Evolutionary conservation across 148 eudicot species (phyloP).

Genomic region (Chenopodium berlandieri): DNA sequence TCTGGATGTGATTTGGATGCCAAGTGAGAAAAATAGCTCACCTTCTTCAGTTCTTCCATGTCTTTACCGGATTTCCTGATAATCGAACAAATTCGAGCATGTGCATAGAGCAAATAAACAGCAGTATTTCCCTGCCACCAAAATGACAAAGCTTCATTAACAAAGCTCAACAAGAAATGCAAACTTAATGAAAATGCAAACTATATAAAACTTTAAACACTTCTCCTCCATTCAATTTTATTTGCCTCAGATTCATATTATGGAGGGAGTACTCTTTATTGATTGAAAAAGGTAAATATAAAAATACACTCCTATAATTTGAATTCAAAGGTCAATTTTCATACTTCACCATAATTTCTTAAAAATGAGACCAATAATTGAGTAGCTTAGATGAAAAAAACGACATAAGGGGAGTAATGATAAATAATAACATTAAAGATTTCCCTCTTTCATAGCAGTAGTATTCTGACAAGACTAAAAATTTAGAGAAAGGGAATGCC

Average conservation of each 20-base stretch:
- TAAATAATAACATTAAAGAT: too few species aligned
- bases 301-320: too few species aligned
- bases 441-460: too few species aligned
- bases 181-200: not conserved
- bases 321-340: not conserved
- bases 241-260: too few species aligned
- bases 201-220: too few species aligned
- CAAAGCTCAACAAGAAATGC: not conserved
- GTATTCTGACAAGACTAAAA: too few species aligned
- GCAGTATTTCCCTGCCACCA: conserved; percentile 79
- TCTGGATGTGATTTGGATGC: not conserved
- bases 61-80: conserved; percentile 84
- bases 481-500: not conserved
- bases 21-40: conserved; percentile 16
- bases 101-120: conserved; percentile 70
- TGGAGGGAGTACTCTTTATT: too few species aligned
- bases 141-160: not conserved
- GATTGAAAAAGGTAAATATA: not conserved
- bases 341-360: too few species aligned
- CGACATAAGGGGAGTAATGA: too few species aligned
- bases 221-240: too few species aligned
- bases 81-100: conserved; percentile 86
- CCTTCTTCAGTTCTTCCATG: conserved; percentile 67
- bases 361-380: too few species aligned
- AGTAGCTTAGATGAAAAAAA: too few species aligned